Base-by-base conservation (phyloP, 2,329 filamentous ascomycete species). In the Cytospora chrysosperma region DNA sequence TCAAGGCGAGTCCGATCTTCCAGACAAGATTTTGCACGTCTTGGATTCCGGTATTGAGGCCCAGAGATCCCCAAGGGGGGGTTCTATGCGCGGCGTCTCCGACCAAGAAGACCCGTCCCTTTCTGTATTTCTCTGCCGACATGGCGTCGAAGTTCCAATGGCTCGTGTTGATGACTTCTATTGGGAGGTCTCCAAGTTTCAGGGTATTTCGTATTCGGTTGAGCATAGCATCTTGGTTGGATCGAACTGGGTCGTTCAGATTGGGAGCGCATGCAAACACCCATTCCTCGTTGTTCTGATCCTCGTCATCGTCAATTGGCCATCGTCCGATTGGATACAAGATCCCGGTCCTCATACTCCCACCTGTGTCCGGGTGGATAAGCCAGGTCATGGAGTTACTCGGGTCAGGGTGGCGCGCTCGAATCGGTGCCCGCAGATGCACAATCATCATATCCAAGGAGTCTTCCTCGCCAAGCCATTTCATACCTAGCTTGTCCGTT, bases 21-120 rank as follows among this genome's bases (percentile, higher is more conserved):
- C 75, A 77, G 4, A 72, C 69, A 10, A 77, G 68, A 61, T 77
- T 77, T 40, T 74, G 71, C 1, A 70, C 73, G 60, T 77, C 75
- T 62, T 75, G 73, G 3, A 77, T 68, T 15, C 74, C 75, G 1
- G 74, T 75, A 59, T 77, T 77, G 60, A 73, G 67, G 3, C 75
- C 75, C 3, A 76, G 69, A 7, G 71, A 75, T 19, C 74, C 74
- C 68, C 71, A 74, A 0, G 75, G 75, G 21, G 75, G 74, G 40
- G 75, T 71, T 28, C 68, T 68, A 67, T 77, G 75, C 0, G 75
- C 75, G 4, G 75, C 72, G 62, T 78, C 76, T 13, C 75, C 76
- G 5, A 72, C 70, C 26, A 77, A 72, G 63, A 77, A 75, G 47
- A 74, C 65, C 7, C 69, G 67, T 4, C 69, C 72, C 4, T 61